phyloP scores from a whole-genome alignment of 2,329 filamentous ascomycete species.

The Lojkania enalia region DNA sequence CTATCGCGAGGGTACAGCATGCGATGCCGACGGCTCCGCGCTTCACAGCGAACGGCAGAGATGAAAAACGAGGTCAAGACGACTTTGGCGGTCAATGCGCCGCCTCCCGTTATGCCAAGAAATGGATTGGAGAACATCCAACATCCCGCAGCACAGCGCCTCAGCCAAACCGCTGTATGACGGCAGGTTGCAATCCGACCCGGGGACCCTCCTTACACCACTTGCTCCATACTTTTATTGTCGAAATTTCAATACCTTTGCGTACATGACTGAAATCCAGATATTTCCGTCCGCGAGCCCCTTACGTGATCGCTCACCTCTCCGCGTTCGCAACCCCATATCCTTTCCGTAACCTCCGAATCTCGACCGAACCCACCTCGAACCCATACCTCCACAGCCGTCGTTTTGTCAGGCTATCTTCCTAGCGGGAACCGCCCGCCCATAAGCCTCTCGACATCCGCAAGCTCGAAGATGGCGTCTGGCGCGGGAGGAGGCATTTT shows the following conservation, averaged over 20 bases:
- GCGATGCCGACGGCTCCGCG: too few relatives aligned
- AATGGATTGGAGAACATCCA: too few relatives aligned
- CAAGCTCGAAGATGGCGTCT: conserved; percentile 42
- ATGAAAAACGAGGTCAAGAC: too few relatives aligned
- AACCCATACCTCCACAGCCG: conserved; percentile 12
- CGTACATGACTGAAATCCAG: conserved; percentile 21
- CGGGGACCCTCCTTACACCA: conserved; percentile 8
- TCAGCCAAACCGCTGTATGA: conserved; percentile 30
- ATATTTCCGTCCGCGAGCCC: conserved; percentile 20
- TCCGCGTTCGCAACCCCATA: conserved; percentile 19
- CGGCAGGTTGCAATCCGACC: conserved; percentile 26
- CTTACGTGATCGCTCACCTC: conserved; percentile 24
- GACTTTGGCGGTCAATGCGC: neutral
- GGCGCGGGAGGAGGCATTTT: conserved; percentile 44
- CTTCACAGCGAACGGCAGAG: too few relatives aligned
- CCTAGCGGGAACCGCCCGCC: conserved; percentile 39
- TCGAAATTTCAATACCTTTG: conserved; percentile 8
- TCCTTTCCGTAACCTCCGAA: conserved; percentile 12
- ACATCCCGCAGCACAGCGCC: conserved; percentile 16
- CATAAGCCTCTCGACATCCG: conserved; percentile 28
- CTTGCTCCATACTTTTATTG: neutral
- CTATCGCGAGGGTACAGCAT: too few relatives aligned
- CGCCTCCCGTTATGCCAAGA: too few relatives aligned
- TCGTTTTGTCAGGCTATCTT: conserved; percentile 32
- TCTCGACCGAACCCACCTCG: neutral